These are phyloP conservation scores for Phylloporus sp. DNA, from an alignment of 1,284 basidiomycete species.

Conservation along the genomic window DNA sequence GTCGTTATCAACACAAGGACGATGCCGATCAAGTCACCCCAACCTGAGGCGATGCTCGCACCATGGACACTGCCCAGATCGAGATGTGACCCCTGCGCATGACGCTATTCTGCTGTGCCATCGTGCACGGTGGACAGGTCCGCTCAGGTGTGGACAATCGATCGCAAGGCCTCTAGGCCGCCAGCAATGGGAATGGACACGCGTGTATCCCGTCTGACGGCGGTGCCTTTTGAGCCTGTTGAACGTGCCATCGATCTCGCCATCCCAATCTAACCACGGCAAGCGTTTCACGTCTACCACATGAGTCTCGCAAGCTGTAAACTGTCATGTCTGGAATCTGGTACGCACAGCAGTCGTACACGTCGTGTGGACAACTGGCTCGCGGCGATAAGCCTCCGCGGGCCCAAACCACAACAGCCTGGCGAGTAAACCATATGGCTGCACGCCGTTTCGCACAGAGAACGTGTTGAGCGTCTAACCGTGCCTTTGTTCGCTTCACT, in stretches of 20 bases:
- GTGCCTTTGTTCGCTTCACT: too few relatives aligned
- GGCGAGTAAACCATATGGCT: too few relatives aligned
- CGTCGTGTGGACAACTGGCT: background rate
- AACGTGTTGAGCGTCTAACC: too few relatives aligned
- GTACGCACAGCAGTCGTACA: background rate
- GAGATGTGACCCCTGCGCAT: background rate
- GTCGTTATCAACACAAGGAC: background rate
- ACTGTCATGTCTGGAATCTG: too few relatives aligned
- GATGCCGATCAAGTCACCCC: background rate
- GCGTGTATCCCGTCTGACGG: too few relatives aligned
- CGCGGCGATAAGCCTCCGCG: conserved; percentile 3
- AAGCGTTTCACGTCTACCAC: background rate
- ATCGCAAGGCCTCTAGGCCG: too few relatives aligned
- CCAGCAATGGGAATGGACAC: too few relatives aligned
- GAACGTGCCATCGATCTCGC: too few relatives aligned
- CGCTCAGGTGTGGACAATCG: background rate
- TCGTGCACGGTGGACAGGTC: background rate
- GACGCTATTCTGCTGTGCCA: background rate
- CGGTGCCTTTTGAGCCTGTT: too few relatives aligned
- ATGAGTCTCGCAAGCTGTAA: too few relatives aligned
- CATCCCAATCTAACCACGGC: background rate
- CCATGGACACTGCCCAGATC: background rate
- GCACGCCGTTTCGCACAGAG: too few relatives aligned
- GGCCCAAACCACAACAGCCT: background rate
- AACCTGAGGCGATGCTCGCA: background rate